Percentiles rank a stretch among this genome's conserved stretches.
These are phyloP conservation scores for Aquanectria penicillioides DNA, from an alignment of 2,329 filamentous ascomycete species.

Conservation along the genomic window DNA sequence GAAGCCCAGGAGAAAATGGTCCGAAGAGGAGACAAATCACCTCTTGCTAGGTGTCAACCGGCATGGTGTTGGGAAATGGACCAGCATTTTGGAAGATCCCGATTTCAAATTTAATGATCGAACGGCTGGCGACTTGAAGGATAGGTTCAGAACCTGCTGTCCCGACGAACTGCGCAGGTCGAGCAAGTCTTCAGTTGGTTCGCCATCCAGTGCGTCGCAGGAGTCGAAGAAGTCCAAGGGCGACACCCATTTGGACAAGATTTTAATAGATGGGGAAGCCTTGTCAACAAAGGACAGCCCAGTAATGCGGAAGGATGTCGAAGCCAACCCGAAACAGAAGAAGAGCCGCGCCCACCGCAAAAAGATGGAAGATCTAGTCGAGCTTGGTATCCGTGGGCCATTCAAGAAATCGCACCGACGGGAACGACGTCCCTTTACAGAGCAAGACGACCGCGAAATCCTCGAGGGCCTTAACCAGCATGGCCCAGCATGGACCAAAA, in stretches of 20 bases:
- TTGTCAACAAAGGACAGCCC: slow-evolving; percentile 41
- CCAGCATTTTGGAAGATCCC: slow-evolving; percentile 69
- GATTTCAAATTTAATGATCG: slow-evolving; percentile 70
- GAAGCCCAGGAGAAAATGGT: slow-evolving; percentile 71
- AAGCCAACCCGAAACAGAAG: slow-evolving; percentile 53
- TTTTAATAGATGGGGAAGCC: slow-evolving; percentile 59
- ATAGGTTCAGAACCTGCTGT: slow-evolving; percentile 73
- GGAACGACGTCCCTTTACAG: slow-evolving; percentile 69
- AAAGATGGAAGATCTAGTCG: slow-evolving; percentile 64
- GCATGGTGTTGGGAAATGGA: slow-evolving; percentile 74
- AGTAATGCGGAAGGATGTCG: slow-evolving; percentile 41
- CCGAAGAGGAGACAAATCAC: slow-evolving; percentile 71
- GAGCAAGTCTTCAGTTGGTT: slow-evolving; percentile 43
- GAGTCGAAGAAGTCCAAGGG: slow-evolving; percentile 55
- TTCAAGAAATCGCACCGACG: slow-evolving; percentile 71
- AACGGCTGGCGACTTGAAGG: slow-evolving; percentile 71
- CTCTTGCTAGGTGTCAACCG: slow-evolving; percentile 69
- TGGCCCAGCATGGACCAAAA: slow-evolving; percentile 73
- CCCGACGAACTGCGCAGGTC: slow-evolving; percentile 66
- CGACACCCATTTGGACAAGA: slow-evolving; percentile 64
- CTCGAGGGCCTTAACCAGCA: slow-evolving; percentile 68
- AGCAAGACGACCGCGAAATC: slow-evolving; percentile 71
- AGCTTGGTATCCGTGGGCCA: slow-evolving; percentile 69
- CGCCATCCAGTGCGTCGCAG: slow-evolving; percentile 30
- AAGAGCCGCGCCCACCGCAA: slow-evolving; percentile 66